Conservation (phyloP, 176 grass and related monocot genomes). For the Elaeis guineensis region DNA sequence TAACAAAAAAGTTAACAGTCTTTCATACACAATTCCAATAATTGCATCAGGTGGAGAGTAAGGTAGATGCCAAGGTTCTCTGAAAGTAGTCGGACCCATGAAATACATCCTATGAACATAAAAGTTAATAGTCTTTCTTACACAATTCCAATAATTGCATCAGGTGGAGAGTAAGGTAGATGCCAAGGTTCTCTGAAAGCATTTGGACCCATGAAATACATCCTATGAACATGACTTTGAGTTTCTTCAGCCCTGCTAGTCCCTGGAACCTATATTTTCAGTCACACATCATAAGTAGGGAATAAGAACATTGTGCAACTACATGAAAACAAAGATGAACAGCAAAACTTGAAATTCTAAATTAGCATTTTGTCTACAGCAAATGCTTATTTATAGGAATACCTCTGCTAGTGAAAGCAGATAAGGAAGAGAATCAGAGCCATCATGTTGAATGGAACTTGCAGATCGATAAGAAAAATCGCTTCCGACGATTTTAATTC, state of each 20-base stretch:
- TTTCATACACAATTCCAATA: too few relatives aligned
- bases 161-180: conserved; percentile 94
- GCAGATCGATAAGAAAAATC: conserved; percentile 59
- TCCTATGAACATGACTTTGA: conserved; percentile 92
- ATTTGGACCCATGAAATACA: conserved; percentile 99
- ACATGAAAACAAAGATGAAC: background rate
- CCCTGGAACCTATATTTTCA: conserved; percentile 62
- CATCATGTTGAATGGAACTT: conserved; percentile 71
- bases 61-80: too few relatives aligned
- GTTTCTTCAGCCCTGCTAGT: conserved; percentile 93
- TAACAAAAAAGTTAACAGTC: too few relatives aligned
- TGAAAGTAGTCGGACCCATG: too few relatives aligned
- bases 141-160: conserved; percentile 98
- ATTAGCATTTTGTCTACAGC: background rate
- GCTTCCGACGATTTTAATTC: conserved; percentile 86
- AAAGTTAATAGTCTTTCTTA: conserved; percentile 35
- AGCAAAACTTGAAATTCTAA: background rate
- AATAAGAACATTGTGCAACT: conserved; percentile 7
- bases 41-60: too few relatives aligned
- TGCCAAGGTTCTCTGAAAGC: conserved; percentile 96
- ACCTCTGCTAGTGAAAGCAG: conserved; percentile 96
- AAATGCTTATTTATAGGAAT: conserved; percentile 4
- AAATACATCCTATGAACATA: too few relatives aligned
- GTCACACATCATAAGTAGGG: conserved; percentile 13
- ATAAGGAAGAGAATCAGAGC: conserved; percentile 76